A percentile compares a stretch with the other conserved stretches of the same genome.
Conservation (phyloP, 2,329 filamentous ascomycete species). For the Hypomyces perniciosus region DNA sequence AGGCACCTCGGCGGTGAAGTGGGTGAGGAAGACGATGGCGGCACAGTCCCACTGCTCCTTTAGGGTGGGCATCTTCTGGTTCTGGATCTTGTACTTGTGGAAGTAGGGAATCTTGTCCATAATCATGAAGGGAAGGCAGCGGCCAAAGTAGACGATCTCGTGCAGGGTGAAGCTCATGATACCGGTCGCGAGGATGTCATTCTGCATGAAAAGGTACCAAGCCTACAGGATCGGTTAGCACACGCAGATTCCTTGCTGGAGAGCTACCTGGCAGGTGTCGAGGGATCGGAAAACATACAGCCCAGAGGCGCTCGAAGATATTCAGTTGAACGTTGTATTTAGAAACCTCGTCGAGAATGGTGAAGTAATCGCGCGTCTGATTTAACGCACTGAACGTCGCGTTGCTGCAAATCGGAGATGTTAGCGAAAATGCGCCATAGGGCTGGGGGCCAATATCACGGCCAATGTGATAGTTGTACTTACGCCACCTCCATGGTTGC, state of each 20-base stretch:
- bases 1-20: constrained; percentile 96
- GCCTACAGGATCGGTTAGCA: constrained; percentile 37
- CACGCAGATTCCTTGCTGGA: too few species aligned
- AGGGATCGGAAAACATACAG: constrained; percentile 44
- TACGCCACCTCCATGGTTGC: constrained; percentile 31
- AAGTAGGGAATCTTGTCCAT: constrained; percentile 84
- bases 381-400: constrained; percentile 44
- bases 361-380: constrained; percentile 47
- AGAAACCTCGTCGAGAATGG: constrained; percentile 56
- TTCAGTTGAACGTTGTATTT: constrained; percentile 82
- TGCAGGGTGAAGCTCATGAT: constrained; percentile 98
- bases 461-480: constrained; percentile 18
- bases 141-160: constrained; percentile 90
- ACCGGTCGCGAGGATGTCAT: constrained; percentile 91
- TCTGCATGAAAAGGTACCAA: constrained; percentile 98
- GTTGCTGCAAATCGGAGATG: constrained; percentile 36
- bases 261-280: too few species aligned
- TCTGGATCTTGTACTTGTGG: constrained; percentile 91
- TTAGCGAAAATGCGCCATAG: constrained; percentile 18
- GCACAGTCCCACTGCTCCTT: constrained; percentile 95
- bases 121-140: constrained; percentile 84
- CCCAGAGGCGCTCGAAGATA: constrained; percentile 82
- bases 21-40: constrained; percentile 82
- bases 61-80: constrained; percentile 80
- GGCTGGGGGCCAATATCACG: constrained; percentile 14